Evolutionary conservation across 768 basidiomycete species (phyloP), one percentile per base, ranked within the genome.

Genomic region (Pisolithus microcarpus): DNA sequence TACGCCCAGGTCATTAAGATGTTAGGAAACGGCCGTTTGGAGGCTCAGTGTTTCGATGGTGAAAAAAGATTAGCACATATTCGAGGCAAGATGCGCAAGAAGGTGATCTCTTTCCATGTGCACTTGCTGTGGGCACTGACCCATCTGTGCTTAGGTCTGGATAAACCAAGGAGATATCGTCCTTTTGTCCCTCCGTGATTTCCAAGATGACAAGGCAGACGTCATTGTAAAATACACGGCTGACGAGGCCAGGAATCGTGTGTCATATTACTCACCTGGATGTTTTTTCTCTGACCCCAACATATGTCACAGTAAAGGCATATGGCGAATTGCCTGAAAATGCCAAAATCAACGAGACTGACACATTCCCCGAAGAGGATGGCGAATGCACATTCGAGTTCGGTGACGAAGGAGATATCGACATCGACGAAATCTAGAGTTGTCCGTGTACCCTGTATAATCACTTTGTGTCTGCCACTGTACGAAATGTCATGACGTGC

Each of bases 191-290:
- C 77, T 99, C 45, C 90, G 96, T 56, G 96, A 98, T 46, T 99
- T 98, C 82, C 95, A 98, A 70, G 96, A 99, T 61, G 92, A 91
- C 73, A 97, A 97, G 70, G 96, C 94, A 18, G 96, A 99, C 73
- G 95, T 99, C 46, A 97, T 98, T 65, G 95, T 97, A 62, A 96
- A 96, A 72, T 99, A 98, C 70, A 96, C 94, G 2, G 83, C 93
- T 36, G 94, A 99, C 65, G 95, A 99, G 66, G 90, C 90, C 40
- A 78, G 90, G 54, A 91, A 87, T 67, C 56, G 83, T 79, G 61
- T 55, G 81, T 76, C 1, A 11, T n/a, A 34, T 13, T 26, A 34
- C n/a, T 40, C 38, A 2, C 30, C 37, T 38, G 48, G 26, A 23
- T 43, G 26, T 24, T 42, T 18, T 6, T 43, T 38, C 56, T 38